Evolutionary conservation across 1,284 basidiomycete species (phyloP), one percentile per base, ranked within the genome.

Genomic region (Singerocomus rubriflavus): DNA sequence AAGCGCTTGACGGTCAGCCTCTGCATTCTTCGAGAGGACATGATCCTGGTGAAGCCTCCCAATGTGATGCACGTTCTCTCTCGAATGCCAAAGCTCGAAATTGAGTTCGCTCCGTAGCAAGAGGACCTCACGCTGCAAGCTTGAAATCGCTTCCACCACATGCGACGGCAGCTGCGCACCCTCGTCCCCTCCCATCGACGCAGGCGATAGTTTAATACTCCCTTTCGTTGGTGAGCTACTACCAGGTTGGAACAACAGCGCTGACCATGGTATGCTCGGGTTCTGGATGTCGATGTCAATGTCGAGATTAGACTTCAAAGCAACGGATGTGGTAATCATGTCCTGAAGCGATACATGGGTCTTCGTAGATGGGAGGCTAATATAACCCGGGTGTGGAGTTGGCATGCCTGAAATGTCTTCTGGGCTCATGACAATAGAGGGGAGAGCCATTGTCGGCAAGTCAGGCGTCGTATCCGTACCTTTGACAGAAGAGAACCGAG

Each of bases 1-100:
- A 71, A 91, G 68, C n/a, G 81, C 82, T 66, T 92, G 91, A 40
- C 88, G 74, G 64, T 92, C 90, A 7, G 79, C 77, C 64, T 92
- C 90, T 26, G 85, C 85, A 44, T 80, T 84, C 58, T 80, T 80
- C 49, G 84, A 81, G 26, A 87, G 64, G 27, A 88, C 79, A n/a
- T 78, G 80, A 55, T 90, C 84, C 54, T 84, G 77, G 59, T 88
- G 85, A 44, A 92, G 68, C 39, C 82, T 75, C n/a, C 84, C 86
- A 48, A 93, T 86, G 58, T 91, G 87, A 63, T 81, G 80, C 46
- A 86, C 77, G 54, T 90, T 90, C 67, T 91, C 82, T 56, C 86
- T 74, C 52, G 86, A 83, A 37, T 88, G 72, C 85, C 88, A 92
- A 21, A 85, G 71, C 69, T 92, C 87, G 52, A 91, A 88, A 62